Evolutionary conservation across 768 basidiomycete genomes (phyloP), one percentile per base, ranked within the genome.

Genomic region (Amylocystis lapponica): DNA sequence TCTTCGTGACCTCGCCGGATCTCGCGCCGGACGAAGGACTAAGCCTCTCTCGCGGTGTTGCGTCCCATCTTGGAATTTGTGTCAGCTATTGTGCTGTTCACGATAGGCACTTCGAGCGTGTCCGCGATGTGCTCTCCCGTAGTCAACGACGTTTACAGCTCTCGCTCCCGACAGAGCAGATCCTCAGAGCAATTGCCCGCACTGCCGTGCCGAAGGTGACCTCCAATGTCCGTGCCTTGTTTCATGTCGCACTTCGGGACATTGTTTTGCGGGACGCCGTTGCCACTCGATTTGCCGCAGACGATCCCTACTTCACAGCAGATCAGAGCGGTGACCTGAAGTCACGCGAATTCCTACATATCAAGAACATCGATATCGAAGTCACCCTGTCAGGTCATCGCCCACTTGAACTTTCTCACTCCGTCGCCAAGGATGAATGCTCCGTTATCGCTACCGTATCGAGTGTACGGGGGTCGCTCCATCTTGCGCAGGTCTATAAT

Each of bases 1-100:
- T 86, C 9, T 79, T 87, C 44, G 57, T 91, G 39, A 86, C 87
- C 6, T 78, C 83, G n/a, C 75, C 75, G 27, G 93, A 95, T 58
- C 71, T 92, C 41, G 89, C 89, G 48, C 87, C 87, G 0, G 63
- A 70, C 0, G 84, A 84, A 41, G 72, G 74, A 29, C 61, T 76
- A 42, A 78, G 78, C 34, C 66, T 87, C 11, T 81, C 78, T 3
- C 76, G 88, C 22, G 90, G 90, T 3, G 60, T 87, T 43, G 78
- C 81, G 2, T 54, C 81, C 22, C 74, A 64, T 19, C 78, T 74
- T 0, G 67, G 77, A 3, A 32, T 79, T 5, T 72, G 75, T 3
- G 35, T 78, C 7, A 71, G 79, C 43, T 82, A 82, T 54, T 77
- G 75, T 52, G 74, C 72, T 23, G 51, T 83, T 27, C 69, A 63